Percentiles rank a stretch among this genome's conserved stretches.
phyloP scores from a whole-genome alignment of 2,329 filamentous ascomycete genomes.

The Aureobasidium sp. region DNA sequence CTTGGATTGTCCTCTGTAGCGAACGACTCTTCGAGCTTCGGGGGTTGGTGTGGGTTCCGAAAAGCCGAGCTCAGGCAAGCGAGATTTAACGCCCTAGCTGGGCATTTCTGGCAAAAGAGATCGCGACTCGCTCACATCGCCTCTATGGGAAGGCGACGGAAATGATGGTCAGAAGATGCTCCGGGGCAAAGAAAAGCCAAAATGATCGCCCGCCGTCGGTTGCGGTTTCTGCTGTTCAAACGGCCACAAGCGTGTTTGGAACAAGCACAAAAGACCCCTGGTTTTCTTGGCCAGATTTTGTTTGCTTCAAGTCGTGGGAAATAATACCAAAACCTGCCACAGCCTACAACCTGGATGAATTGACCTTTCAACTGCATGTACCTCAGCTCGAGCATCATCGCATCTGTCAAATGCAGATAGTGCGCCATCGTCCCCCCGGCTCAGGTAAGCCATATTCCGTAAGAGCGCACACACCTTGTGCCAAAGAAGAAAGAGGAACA shows the following conservation, averaged over 20 bases:
- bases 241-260: conserved; percentile 6
- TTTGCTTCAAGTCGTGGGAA: no score
- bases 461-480: no score
- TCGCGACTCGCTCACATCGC: not conserved
- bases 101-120: not conserved
- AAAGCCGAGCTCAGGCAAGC: not conserved
- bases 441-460: no score
- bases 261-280: conserved; percentile 3
- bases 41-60: no score
- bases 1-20: not conserved
- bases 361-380: not conserved
- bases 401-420: no score
- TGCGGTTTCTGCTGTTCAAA: not conserved
- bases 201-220: not conserved
- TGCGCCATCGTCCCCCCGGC: not conserved
- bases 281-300: conserved; percentile 2
- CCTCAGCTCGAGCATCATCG: not conserved
- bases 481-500: no score
- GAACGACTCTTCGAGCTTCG: no score
- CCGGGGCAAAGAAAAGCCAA: conserved; percentile 7
- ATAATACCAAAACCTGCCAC: no score
- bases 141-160: not conserved
- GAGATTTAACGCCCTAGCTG: not conserved
- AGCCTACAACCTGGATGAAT: not conserved
- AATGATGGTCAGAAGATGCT: not conserved